These are phyloP conservation scores for Fusarium robinianum DNA, from an alignment of 2,329 filamentous ascomycete species.

Conservation along the genomic window DNA sequence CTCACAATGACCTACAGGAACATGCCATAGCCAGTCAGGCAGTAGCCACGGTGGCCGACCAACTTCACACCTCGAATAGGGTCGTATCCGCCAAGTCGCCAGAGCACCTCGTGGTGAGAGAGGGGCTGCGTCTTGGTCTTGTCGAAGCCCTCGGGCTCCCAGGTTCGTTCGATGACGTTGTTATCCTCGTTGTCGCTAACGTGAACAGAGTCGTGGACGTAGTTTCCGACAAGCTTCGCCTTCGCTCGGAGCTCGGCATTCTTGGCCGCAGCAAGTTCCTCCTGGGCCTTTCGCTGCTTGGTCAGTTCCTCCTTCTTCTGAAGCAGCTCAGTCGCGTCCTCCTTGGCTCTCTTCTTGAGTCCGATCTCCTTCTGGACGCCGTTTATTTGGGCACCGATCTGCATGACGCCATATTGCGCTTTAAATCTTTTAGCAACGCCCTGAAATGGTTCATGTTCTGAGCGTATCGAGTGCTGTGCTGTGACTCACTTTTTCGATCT, in stretches of 20 bases:
- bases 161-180: conserved; percentile 76
- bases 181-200: conserved; percentile 86
- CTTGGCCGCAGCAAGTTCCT: conserved; percentile 76
- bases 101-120: conserved; percentile 93
- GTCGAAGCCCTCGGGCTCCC: conserved; percentile 75
- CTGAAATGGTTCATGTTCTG: too few relatives aligned
- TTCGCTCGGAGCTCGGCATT: conserved; percentile 74
- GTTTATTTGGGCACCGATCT: conserved; percentile 85
- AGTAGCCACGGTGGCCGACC: conserved; percentile 93
- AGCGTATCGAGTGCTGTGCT: too few relatives aligned
- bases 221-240: conserved; percentile 73
- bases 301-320: conserved; percentile 77
- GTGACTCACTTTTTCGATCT: conserved; percentile 67
- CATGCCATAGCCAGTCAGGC: conserved; percentile 85
- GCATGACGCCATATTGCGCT: conserved; percentile 75
- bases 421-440: conserved; percentile 16
- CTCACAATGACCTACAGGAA: conserved; percentile 59
- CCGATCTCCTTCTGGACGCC: conserved; percentile 88
- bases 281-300: conserved; percentile 78
- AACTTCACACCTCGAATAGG: conserved; percentile 91
- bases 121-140: conserved; percentile 78
- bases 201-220: conserved; percentile 84
- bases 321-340: conserved; percentile 80
- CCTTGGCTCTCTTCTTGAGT: conserved; percentile 91
- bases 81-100: conserved; percentile 87